Conservation (phyloP, 1,139 yeast species). For the Diutina siamensis region DNA sequence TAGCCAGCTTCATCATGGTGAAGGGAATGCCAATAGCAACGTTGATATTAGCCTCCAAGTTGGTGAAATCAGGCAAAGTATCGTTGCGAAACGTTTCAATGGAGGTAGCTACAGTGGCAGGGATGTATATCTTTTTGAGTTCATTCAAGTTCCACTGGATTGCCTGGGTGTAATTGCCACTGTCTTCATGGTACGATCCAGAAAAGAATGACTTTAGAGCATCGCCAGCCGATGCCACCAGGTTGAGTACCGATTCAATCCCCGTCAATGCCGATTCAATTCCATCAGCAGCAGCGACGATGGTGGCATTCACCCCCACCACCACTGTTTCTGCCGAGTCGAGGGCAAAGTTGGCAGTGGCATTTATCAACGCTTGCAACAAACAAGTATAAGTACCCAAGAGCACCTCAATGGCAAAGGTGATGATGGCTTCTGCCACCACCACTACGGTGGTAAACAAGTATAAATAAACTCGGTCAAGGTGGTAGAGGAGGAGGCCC, state of each 20-base stretch:
- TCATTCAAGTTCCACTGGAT: neutral
- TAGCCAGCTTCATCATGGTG: no score
- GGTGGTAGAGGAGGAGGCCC: neutral
- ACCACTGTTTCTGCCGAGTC: neutral
- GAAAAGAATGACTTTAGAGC: neutral
- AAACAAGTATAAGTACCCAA: conserved; percentile 2
- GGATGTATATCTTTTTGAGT: neutral
- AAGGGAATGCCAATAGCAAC: neutral
- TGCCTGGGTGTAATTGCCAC: neutral
- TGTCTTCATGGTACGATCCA: neutral
- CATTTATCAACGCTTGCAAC: neutral
- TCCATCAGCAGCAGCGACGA: conserved; percentile 4
- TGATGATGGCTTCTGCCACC: neutral
- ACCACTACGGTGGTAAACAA: neutral
- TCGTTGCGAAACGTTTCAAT: conserved; percentile 1
- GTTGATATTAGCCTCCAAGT: neutral
- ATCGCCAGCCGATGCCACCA: neutral
- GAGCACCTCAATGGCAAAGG: conserved; percentile 4
- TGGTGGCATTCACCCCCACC: neutral
- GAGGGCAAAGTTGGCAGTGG: neutral
- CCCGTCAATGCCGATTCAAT: neutral
- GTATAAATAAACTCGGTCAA: neutral
- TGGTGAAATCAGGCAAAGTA: conserved; percentile 1
- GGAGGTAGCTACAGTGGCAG: neutral
- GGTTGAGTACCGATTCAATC: neutral